A percentile compares a stretch with the other conserved stretches of the same genome.
Conservation (phyloP, 768 basidiomycete genomes). For the Gelatoporia subvermispora region DNA sequence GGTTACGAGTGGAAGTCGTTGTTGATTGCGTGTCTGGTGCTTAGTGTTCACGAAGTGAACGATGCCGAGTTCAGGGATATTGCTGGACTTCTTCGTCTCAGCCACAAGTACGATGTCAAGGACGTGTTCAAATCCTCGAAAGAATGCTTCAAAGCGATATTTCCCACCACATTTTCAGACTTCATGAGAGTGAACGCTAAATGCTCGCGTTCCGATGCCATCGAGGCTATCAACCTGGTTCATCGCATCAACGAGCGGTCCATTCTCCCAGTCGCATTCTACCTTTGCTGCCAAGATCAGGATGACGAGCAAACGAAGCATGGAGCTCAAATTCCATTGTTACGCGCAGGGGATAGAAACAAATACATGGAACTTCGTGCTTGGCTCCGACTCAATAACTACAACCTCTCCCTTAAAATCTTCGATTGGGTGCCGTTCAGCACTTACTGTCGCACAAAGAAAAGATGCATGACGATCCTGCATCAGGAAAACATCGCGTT, state of each 20-base stretch:
- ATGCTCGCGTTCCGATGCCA: neutral
- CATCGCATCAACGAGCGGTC: constrained; percentile 3
- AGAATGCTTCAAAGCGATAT: constrained; percentile 1
- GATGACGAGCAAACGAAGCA: too few species aligned
- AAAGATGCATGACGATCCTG: too few species aligned
- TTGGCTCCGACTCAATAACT: too few species aligned
- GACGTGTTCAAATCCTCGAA: constrained; percentile 1
- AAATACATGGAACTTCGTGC: too few species aligned
- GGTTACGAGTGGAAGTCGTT: too few species aligned
- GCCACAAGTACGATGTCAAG: neutral
- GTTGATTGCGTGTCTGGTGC: too few species aligned
- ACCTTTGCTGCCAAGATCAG: neutral
- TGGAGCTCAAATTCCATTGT: too few species aligned
- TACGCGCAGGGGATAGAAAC: too few species aligned
- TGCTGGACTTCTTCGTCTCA: neutral
- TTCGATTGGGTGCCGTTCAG: too few species aligned
- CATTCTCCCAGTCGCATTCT: constrained; percentile 9
- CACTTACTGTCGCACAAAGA: too few species aligned
- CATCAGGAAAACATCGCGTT: too few species aligned
- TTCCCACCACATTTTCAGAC: neutral
- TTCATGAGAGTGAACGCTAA: neutral
- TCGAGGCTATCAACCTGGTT: constrained; percentile 5
- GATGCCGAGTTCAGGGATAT: neutral
- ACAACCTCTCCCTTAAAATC: too few species aligned
- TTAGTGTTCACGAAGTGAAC: neutral